Evolutionary conservation across 345 rosid genomes (phyloP), one percentile per base, ranked within the genome.

Genomic region (Hypericum perforatum): DNA sequence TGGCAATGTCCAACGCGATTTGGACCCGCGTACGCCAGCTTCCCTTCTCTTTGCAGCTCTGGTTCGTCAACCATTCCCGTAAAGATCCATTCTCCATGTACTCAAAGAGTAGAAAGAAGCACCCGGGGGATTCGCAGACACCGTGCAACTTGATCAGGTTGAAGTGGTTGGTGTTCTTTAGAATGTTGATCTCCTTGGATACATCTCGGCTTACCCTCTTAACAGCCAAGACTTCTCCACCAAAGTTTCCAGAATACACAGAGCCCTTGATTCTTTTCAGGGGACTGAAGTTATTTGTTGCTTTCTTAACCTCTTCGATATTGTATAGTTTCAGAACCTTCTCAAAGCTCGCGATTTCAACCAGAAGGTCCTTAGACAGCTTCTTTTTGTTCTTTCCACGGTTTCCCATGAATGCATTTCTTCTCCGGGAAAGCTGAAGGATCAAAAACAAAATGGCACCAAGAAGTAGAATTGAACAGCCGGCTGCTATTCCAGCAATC

Each of bases 1-100:
- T 51, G 11, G 77, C 77, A 45, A 74, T 64, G 64, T 78, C 82
- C 57, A 71, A 53, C 29, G 75, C 79, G 49, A 78, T 74, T 64
- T 61, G 77, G 37, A 72, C 41, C 51, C 75, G 69, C 0, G 45
- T 65, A 45, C 32, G 53, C 79, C 71, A 74, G 14, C 56, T 66
- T 54, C 54, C 47, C 37, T 53, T 44, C 44, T 58, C 59, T 8
- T 37, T 45, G 15, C 10, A 41, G 7, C 37, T 61, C 50, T 48
- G 53, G 11, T 45, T 57, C 11, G 6, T n/a, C 11, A 74, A 57
- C 78, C 74, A 68, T 29, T 74, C 76, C 41, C 62, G 60, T n/a
- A 77, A 39, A 44, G 78, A 55, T 6, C 72, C 82, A 10, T 70
- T 68, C 44, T 49, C 70, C 56, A 67, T 67, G 49, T 52, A 68